A percentile compares a stretch with the other conserved stretches of the same genome.
Conservation (phyloP, 2,329 filamentous ascomycete genomes). For the Stagonosporopsis tanaceti region DNA sequence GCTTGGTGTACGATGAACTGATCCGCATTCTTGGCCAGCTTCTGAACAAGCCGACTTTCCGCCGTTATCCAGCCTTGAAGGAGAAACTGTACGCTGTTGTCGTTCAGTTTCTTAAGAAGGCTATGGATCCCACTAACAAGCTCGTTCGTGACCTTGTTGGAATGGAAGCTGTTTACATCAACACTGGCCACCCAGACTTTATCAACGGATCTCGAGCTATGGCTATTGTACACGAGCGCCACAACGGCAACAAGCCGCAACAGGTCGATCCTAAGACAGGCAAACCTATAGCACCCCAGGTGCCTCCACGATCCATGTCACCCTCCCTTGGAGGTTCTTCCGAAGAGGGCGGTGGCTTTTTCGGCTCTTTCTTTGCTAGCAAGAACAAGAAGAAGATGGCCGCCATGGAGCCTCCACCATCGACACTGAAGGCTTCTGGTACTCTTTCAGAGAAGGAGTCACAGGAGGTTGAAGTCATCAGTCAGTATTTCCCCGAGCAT, state of each 20-base stretch:
- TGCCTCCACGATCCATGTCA: slow-evolving; percentile 76
- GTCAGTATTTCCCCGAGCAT: slow-evolving; percentile 62
- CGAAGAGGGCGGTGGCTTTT: slow-evolving; percentile 78
- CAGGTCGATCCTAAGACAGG: slow-evolving; percentile 99
- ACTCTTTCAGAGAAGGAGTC: slow-evolving; percentile 92
- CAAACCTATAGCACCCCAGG: slow-evolving; percentile 78
- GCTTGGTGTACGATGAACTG: slow-evolving; percentile 94
- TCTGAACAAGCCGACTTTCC: slow-evolving; percentile 86
- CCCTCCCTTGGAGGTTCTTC: slow-evolving; percentile 64
- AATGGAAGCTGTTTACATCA: slow-evolving; percentile 98
- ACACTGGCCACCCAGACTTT: slow-evolving; percentile 98
- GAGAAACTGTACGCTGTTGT: slow-evolving; percentile 96
- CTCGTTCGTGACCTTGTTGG: slow-evolving; percentile 89
- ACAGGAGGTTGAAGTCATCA: slow-evolving; percentile 98
- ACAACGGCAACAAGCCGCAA: slow-evolving; percentile 81
- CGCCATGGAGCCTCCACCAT: slow-evolving; percentile 96
- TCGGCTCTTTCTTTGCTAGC: slow-evolving; percentile 96
- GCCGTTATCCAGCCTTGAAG: slow-evolving; percentile 91
- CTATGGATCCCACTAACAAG: slow-evolving; percentile 98
- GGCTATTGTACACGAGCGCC: slow-evolving; percentile 95
- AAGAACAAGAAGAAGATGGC: slow-evolving; percentile 99
- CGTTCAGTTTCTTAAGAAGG: slow-evolving; percentile 95
- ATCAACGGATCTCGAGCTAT: slow-evolving; percentile 96
- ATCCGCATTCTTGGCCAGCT: slow-evolving; percentile 94
- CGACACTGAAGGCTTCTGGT: slow-evolving; percentile 91